These are phyloP conservation scores for Colletotrichum sp. DNA, from an alignment of 2,329 filamentous ascomycete species.

Conservation along the genomic window DNA sequence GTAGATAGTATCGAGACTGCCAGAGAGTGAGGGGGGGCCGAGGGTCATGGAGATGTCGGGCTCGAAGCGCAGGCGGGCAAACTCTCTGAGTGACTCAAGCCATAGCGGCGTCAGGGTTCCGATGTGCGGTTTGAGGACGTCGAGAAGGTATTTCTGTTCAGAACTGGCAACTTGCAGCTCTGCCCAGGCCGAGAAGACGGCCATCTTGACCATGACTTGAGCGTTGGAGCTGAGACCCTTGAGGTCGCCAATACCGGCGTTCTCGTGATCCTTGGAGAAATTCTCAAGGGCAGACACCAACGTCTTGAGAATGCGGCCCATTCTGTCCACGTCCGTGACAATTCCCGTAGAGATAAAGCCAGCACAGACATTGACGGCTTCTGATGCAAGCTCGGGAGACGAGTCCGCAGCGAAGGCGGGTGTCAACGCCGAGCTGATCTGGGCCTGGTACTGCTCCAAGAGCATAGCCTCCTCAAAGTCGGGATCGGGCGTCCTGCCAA, in stretches of 20 bases:
- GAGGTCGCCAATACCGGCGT: conserved; percentile 88
- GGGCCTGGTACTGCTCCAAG: conserved; percentile 96
- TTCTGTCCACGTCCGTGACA: conserved; percentile 96
- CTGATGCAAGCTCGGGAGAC: conserved; percentile 91
- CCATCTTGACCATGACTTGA: conserved; percentile 98
- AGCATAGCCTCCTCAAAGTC: conserved; percentile 98
- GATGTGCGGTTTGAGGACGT: conserved; percentile 90
- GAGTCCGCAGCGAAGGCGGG: conserved; percentile 96
- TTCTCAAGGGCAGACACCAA: conserved; percentile 90
- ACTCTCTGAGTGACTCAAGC: conserved; percentile 92
- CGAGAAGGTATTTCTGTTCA: conserved; percentile 86
- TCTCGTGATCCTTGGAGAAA: conserved; percentile 82
- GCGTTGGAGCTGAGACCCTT: conserved; percentile 94
- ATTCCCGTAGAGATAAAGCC: conserved; percentile 97
- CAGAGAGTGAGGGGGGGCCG: conserved; percentile 79
- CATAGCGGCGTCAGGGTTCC: conserved; percentile 89
- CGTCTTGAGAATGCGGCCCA: conserved; percentile 96
- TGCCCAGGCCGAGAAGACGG: conserved; percentile 96
- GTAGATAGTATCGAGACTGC: conserved; percentile 92
- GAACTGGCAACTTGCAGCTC: conserved; percentile 94
- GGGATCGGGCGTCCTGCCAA: conserved; percentile 92
- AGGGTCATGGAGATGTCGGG: conserved; percentile 94
- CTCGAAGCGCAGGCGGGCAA: conserved; percentile 91
- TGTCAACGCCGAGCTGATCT: conserved; percentile 95
- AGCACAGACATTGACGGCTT: conserved; percentile 97